phyloP scores from a whole-genome alignment of 495 filamentous ascomycete genomes.

The Hapsidospora chrysogenum region DNA sequence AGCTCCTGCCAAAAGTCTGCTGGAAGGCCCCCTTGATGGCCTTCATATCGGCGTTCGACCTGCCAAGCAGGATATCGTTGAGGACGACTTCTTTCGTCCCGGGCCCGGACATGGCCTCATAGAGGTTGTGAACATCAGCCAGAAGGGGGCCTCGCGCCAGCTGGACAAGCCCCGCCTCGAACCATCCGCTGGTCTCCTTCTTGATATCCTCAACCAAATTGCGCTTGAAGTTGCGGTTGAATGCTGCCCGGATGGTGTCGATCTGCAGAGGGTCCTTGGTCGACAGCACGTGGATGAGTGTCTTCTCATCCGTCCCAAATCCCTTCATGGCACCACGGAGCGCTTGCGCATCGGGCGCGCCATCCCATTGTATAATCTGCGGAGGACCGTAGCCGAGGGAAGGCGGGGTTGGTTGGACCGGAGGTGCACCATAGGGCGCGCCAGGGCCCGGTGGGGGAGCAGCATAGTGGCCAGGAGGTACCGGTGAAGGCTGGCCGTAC shows the following conservation, averaged over 20 bases:
- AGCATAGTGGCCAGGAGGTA: slow-evolving; percentile 15
- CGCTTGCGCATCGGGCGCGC: slow-evolving; percentile 43
- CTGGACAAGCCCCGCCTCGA: slow-evolving; percentile 50
- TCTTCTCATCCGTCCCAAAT: slow-evolving; percentile 70
- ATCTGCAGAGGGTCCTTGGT: slow-evolving; percentile 58
- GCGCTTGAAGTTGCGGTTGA: slow-evolving; percentile 40
- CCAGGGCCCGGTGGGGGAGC: slow-evolving; percentile 21
- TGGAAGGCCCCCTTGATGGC: slow-evolving; percentile 69
- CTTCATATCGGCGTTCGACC: slow-evolving; percentile 68
- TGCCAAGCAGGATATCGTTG: slow-evolving; percentile 69
- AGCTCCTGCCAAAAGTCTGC: slow-evolving; percentile 34
- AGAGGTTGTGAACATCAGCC: slow-evolving; percentile 47
- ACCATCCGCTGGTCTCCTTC: slow-evolving; percentile 57
- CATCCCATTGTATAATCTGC: slow-evolving; percentile 47
- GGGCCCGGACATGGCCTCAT: slow-evolving; percentile 52
- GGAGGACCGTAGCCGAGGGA: slow-evolving; percentile 46
- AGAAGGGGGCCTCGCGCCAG: slow-evolving; percentile 61
- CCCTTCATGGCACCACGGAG: slow-evolving; percentile 80
- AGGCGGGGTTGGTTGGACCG: slow-evolving; percentile 32
- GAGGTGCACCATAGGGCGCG: slow-evolving; percentile 13
- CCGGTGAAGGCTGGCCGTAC: slow-evolving; percentile 16
- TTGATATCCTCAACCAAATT: slow-evolving; percentile 58
- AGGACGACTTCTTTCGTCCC: slow-evolving; percentile 79
- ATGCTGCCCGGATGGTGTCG: slow-evolving; percentile 48
- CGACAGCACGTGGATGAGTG: slow-evolving; percentile 48